Conservation (phyloP, 2,329 filamentous ascomycete species). For the Scolecobasidium constrictum region DNA sequence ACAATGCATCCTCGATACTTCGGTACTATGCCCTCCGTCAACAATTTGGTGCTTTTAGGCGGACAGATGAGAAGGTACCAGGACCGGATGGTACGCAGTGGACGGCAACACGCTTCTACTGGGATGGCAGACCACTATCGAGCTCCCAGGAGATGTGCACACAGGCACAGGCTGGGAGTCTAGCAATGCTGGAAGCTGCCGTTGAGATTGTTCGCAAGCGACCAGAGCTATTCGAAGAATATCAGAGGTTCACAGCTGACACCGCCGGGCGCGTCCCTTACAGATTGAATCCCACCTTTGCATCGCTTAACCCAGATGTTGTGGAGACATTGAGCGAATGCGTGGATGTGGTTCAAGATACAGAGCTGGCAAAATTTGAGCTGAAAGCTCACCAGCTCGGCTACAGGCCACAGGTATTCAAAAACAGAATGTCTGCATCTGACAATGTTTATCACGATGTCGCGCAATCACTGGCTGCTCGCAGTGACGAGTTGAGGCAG, state of each 20-base stretch:
- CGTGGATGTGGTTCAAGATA: background rate
- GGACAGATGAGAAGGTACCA: background rate
- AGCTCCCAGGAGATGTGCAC: background rate
- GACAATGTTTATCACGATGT: conserved; percentile 5
- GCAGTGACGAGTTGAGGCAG: conserved; percentile 11
- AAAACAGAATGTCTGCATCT: conserved; percentile 1
- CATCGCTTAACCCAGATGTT: background rate
- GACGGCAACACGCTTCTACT: background rate
- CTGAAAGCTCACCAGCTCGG: background rate
- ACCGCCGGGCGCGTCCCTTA: background rate
- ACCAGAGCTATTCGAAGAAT: background rate
- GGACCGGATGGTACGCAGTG: background rate
- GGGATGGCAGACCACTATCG: background rate
- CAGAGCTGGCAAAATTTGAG: background rate
- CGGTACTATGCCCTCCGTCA: background rate
- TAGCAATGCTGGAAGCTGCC: background rate
- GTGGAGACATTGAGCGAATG: background rate
- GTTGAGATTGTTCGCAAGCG: background rate
- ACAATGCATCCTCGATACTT: background rate
- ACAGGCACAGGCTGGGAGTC: background rate
- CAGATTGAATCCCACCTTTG: background rate
- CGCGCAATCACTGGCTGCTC: conserved; percentile 8
- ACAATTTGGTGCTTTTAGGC: background rate
- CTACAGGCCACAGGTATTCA: background rate
- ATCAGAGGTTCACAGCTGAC: background rate